phyloP scores from a whole-genome alignment of 768 basidiomycete genomes.

The Suillus subalutaceus region DNA sequence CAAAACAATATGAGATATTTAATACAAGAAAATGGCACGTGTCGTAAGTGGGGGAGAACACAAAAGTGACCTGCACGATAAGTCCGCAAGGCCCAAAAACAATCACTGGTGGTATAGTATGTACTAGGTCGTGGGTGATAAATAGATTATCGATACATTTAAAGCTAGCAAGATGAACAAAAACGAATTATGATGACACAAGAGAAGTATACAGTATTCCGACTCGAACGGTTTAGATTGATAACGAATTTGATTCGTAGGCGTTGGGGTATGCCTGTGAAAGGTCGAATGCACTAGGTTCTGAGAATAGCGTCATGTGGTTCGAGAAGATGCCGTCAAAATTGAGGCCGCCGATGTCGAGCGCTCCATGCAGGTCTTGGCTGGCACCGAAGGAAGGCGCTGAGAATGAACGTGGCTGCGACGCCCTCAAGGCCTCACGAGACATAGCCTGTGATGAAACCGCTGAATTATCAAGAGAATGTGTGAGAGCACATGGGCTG shows the following conservation, averaged over 20 bases:
- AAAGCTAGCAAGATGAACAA: neutral
- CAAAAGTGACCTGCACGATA: slow-evolving; percentile 1
- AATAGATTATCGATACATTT: slow-evolving; percentile 8
- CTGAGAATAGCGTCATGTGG: slow-evolving; percentile 31
- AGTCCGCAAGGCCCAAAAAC: neutral
- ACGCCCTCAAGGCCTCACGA: slow-evolving; percentile 14
- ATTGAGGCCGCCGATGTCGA: slow-evolving; percentile 10
- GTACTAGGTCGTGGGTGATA: slow-evolving; percentile 1
- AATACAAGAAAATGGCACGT: slow-evolving; percentile 7
- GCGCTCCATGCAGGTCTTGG: slow-evolving; percentile 2
- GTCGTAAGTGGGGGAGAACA: neutral
- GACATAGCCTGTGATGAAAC: slow-evolving; percentile 22
- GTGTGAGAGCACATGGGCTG: slow-evolving; percentile 32
- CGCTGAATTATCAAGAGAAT: slow-evolving; percentile 32
- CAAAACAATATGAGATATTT: neutral
- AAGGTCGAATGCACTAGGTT: slow-evolving; percentile 22
- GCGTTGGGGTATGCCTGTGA: slow-evolving; percentile 22
- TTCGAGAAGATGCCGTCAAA: slow-evolving; percentile 29
- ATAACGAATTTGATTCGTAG: slow-evolving; percentile 25
- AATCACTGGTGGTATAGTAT: slow-evolving; percentile 5
- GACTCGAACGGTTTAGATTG: neutral
- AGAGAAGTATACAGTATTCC: slow-evolving; percentile 23
- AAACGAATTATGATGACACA: neutral
- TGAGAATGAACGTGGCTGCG: slow-evolving; percentile 27
- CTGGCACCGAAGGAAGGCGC: slow-evolving; percentile 6